Base-by-base conservation (phyloP, 768 basidiomycete genomes). In the Phanerochaete carnosa region DNA sequence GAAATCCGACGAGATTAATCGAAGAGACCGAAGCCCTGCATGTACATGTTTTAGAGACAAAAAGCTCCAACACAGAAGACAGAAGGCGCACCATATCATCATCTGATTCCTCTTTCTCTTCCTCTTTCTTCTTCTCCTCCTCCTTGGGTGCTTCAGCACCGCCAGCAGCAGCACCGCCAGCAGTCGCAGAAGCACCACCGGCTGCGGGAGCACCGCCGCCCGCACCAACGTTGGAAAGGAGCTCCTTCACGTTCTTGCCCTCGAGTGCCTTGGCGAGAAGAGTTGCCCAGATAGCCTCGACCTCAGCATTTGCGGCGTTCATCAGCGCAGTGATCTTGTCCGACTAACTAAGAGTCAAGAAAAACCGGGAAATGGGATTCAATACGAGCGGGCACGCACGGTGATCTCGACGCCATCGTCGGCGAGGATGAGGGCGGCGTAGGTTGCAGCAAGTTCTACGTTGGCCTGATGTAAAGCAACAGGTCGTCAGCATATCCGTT, bases 361-460 rank as follows among this genome's bases (percentile, higher is more conserved):
- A 9, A 19, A 43, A 43, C 6, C 19, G 39, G 11, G 19, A 19
- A 19, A 43, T 43, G 16, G 39, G 11, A 8, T 35, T 15, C 16
- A 1, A 2, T 45, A 35, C n/a, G n/a, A 25, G 47, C 29, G 49
- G 26, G 32, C 15, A 86, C 94, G 69, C 70, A 97, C 95, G 65
- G 96, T 97, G 73, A 99, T 98, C 83, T 98, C 96, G 72, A 96
- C 79, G 69, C 89, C 89, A 66, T 97, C 95, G 80, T 98, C 97
- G 68, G 95, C 95, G 73, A 98, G 94, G 79, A 98, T 98, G 72
- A 99, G 90, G 68, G 94, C 92, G 72, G 96, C 95, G 81, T 98
- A 98, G 68, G 95, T 91, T 64, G 95, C 81, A 68, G 95, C 94
- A 73, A 96, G 91, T 74, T 98, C 96, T 57, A 73, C 61, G 71